These are phyloP conservation scores for Penicillium soppii DNA, from an alignment of 495 filamentous ascomycete genomes.

Conservation along the genomic window DNA sequence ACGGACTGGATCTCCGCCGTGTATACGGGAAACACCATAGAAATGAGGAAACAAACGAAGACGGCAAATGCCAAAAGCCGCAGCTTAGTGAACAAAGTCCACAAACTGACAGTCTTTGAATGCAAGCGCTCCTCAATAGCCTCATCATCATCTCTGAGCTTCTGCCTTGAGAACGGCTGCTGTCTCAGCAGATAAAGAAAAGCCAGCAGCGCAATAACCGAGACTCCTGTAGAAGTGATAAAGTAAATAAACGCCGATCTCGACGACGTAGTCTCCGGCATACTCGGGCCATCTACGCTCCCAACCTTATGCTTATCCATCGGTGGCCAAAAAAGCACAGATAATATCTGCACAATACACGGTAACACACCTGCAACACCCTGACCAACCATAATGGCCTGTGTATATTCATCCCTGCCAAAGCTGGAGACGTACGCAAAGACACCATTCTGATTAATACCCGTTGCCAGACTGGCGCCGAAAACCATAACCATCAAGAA, in stretches of 20 bases:
- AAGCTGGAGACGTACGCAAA: conserved; percentile 91
- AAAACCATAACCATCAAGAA: conserved; percentile 87
- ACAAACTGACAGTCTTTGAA: conserved; percentile 60
- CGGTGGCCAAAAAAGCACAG: conserved; percentile 67
- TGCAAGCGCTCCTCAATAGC: conserved; percentile 2
- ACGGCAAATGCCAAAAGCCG: conserved; percentile 68
- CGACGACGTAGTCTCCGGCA: conserved; percentile 40
- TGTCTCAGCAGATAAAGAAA: conserved; percentile 57
- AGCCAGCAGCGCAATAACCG: conserved; percentile 52
- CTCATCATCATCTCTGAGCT: conserved; percentile 19
- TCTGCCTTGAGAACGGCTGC: conserved; percentile 29
- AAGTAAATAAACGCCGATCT: conserved; percentile 89
- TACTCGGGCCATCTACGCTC: conserved; percentile 15
- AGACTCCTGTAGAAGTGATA: conserved; percentile 74
- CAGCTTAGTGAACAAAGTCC: conserved; percentile 68
- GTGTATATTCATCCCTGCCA: conserved; percentile 80
- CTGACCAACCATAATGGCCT: conserved; percentile 95
- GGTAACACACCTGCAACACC: conserved; percentile 90
- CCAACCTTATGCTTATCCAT: conserved; percentile 5
- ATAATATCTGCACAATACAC: conserved; percentile 77
- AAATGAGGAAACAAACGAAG: conserved; percentile 74
- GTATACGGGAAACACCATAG: conserved; percentile 95
- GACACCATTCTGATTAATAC: conserved; percentile 88
- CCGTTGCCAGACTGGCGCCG: conserved; percentile 70
- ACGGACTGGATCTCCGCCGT: conserved; percentile 79